Evolutionary conservation across 768 basidiomycete genomes (phyloP).

Genomic region (Xerocomellus amylosporus): DNA sequence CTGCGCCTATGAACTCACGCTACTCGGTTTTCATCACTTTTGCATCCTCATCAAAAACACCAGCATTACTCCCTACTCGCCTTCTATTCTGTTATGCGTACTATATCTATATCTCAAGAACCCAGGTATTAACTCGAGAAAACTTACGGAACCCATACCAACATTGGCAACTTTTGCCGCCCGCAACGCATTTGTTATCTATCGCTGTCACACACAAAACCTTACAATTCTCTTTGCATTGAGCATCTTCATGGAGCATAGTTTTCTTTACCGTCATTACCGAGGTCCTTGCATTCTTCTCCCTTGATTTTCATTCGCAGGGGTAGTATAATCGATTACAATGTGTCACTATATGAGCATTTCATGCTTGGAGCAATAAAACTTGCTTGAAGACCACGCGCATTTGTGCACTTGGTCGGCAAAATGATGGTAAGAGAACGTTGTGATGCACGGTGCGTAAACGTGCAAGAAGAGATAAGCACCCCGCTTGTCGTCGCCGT

Average conservation of each 20-base stretch:
- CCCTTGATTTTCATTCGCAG: conserved; percentile 6
- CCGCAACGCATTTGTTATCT: conserved; percentile 36
- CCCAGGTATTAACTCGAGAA: conserved; percentile 27
- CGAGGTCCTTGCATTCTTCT: conserved; percentile 6
- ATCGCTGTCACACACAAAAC: conserved; percentile 28
- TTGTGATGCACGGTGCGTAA: conserved; percentile 14
- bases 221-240: conserved; percentile 24
- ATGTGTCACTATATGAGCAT: conserved; percentile 12
- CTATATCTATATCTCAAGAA: conserved; percentile 39
- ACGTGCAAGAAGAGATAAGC: conserved; percentile 10
- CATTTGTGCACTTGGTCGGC: not conserved
- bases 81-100: conserved; percentile 32
- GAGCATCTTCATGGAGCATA: conserved; percentile 28
- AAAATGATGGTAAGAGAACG: not conserved
- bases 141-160: conserved; percentile 36
- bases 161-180: conserved; percentile 24
- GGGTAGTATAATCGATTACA: conserved; percentile 17
- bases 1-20: conserved; percentile 23
- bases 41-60: conserved; percentile 29
- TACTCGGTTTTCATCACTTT: conserved; percentile 9
- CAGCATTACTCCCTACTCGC: conserved; percentile 24
- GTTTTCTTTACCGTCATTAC: conserved; percentile 20
- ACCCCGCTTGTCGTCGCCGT: too few relatives aligned
- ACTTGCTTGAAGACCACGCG: not conserved
- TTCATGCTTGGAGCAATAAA: not conserved